A percentile compares a stretch with the other conserved stretches of the same genome.
These are phyloP conservation scores for Dissophora globulifera DNA, from an alignment of 192 early-diverging fungal genomes.

Conservation along the genomic window DNA sequence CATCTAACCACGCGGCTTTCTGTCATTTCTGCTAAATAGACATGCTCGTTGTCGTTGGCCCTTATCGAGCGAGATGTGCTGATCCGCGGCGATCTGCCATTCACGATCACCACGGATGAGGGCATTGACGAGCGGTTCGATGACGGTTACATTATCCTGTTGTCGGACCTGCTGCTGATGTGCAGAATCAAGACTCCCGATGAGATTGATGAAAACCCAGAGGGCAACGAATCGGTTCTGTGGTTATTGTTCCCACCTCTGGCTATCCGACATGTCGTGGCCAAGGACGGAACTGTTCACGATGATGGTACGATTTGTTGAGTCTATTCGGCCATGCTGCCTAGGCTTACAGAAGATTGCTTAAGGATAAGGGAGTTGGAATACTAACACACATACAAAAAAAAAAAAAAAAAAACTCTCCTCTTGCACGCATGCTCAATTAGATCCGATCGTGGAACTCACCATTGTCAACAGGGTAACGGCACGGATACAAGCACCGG, in stretches of 20 bases:
- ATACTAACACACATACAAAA: no score
- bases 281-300: conserved; percentile 41
- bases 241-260: conserved; percentile 63
- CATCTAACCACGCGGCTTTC: no score
- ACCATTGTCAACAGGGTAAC: conserved; percentile 48
- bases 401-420: no score
- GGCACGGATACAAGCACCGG: conserved; percentile 27
- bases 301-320: conserved; percentile 37
- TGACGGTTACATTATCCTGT: conserved; percentile 54
- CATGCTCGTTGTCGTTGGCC: conserved; percentile 41
- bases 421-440: no score
- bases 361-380: no score
- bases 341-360: no score
- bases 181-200: conserved; percentile 54
- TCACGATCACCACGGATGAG: conserved; percentile 42
- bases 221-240: conserved; percentile 30
- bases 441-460: conserved; percentile 41
- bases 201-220: conserved; percentile 41
- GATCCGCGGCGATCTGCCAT: conserved; percentile 41
- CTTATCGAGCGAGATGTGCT: conserved; percentile 46
- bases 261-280: conserved; percentile 53
- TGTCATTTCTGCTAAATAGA: conserved; percentile 4
- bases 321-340: no score
- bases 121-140: conserved; percentile 32
- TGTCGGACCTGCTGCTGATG: conserved; percentile 59